Conservation (phyloP, 1,284 basidiomycete species). For the Apiotrichum laibachii region DNA sequence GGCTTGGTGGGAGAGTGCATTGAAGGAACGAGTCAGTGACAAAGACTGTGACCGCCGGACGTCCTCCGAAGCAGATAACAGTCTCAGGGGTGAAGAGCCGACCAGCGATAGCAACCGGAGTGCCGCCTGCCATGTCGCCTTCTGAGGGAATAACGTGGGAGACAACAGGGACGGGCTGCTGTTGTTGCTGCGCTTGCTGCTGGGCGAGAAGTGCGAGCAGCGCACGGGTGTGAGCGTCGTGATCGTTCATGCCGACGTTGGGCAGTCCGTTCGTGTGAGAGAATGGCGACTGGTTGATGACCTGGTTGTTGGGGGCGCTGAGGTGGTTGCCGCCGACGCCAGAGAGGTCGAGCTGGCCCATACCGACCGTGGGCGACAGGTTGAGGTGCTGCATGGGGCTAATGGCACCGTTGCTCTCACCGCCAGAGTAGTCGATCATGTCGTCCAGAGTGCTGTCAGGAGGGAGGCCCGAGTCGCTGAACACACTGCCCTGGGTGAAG, state of each 20-base stretch:
- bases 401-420: constrained; percentile 26
- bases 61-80: constrained; percentile 82
- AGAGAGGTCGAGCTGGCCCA: constrained; percentile 21
- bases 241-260: constrained; percentile 10
- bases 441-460: constrained; percentile 36
- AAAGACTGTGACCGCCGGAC: constrained; percentile 75
- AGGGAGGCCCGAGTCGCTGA: constrained; percentile 39
- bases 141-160: constrained; percentile 75
- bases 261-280: constrained; percentile 9
- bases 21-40: constrained; percentile 94
- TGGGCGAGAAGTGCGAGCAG: constrained; percentile 19
- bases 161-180: constrained; percentile 44
- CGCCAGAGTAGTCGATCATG: constrained; percentile 45
- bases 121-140: constrained; percentile 89
- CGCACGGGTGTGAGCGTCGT: constrained; percentile 23
- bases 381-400: constrained; percentile 23
- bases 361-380: constrained; percentile 18
- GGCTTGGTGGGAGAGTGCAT: constrained; percentile 82
- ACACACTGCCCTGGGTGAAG: constrained; percentile 27
- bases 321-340: constrained; percentile 7
- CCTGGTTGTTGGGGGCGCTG: constrained; percentile 1
- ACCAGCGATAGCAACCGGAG: constrained; percentile 91
- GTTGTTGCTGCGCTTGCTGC: constrained; percentile 11
- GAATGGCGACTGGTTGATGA: constrained; percentile 10
- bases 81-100: constrained; percentile 67